Percentiles rank a stretch among this genome's conserved stretches.
Conservation (phyloP, 129 eudicot species). For the Helianthus tuberosus region DNA sequence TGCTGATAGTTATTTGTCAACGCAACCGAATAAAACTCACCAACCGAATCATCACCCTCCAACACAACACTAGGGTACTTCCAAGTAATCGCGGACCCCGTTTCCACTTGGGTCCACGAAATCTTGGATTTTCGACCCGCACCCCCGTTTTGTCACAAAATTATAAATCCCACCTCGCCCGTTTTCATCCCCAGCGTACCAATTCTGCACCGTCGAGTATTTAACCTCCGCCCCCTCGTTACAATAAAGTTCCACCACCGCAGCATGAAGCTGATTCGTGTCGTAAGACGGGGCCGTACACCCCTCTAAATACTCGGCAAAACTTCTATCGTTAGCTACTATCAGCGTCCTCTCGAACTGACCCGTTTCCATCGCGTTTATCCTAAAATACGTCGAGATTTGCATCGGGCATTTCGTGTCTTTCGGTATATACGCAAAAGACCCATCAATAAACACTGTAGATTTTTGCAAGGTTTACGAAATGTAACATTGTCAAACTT, state of each 20-base stretch:
- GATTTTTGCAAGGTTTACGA: no score
- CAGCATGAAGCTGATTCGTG: conserved; percentile 96
- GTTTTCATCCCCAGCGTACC: conserved; percentile 97
- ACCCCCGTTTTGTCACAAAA: conserved; percentile 91
- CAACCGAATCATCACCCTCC: no score
- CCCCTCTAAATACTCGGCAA: conserved; percentile 93
- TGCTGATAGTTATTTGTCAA: no score
- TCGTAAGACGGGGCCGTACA: conserved; percentile 95
- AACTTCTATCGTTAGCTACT: conserved; percentile 92
- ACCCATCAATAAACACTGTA: conserved; percentile 97
- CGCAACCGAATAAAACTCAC: no score
- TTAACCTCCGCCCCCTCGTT: conserved; percentile 82
- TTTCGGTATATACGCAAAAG: conserved; percentile 90
- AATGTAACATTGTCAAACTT: no score
- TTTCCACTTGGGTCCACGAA: no score
- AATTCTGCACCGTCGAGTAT: conserved; percentile 95
- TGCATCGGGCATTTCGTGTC: conserved; percentile 91
- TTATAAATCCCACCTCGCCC: conserved; percentile 90
- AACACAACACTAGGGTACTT: no score
- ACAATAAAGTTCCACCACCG: conserved; percentile 92
- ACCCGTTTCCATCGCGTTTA: conserved; percentile 96
- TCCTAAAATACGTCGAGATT: conserved; percentile 88
- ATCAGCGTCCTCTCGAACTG: conserved; percentile 94
- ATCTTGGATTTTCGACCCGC: no score
- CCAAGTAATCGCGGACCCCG: no score